These are phyloP conservation scores for Scheffersomyces ergatensis DNA, from an alignment of 805 yeast genomes.

Conservation along the genomic window DNA sequence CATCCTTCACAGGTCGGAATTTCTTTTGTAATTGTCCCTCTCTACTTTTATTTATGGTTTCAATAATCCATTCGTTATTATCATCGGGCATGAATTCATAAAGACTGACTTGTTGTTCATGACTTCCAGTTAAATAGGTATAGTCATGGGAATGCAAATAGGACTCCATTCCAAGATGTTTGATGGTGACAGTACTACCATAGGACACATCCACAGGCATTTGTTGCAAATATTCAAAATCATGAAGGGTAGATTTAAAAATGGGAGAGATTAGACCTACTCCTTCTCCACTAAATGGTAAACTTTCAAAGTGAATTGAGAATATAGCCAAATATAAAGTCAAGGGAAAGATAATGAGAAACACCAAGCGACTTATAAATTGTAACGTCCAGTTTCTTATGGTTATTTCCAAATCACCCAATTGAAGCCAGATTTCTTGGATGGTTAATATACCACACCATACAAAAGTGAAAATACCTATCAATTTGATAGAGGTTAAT, in stretches of 20 bases:
- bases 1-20: slow-evolving; percentile 44
- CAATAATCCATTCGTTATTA: slow-evolving; percentile 76
- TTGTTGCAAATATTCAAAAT: slow-evolving; percentile 29
- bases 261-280: slow-evolving; percentile 62
- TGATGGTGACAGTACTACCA: slow-evolving; percentile 70
- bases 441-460: slow-evolving; percentile 58
- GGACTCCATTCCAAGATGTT: slow-evolving; percentile 69
- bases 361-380: slow-evolving; percentile 33
- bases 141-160: slow-evolving; percentile 78
- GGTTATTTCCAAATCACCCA: slow-evolving; percentile 64
- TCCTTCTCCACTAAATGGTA: slow-evolving; percentile 54
- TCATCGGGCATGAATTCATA: slow-evolving; percentile 56
- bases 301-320: slow-evolving; percentile 50
- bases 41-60: slow-evolving; percentile 32
- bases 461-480: slow-evolving; percentile 63
- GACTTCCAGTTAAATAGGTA: slow-evolving; percentile 62
- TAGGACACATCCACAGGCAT: slow-evolving; percentile 65
- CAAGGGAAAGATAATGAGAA: slow-evolving; percentile 54
- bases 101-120: slow-evolving; percentile 78
- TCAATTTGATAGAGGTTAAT: slow-evolving; percentile 62
- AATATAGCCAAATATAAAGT: slow-evolving; percentile 57
- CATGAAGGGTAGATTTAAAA: slow-evolving; percentile 59
- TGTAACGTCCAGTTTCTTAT: slow-evolving; percentile 37
- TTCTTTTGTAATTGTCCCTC: slow-evolving; percentile 38
- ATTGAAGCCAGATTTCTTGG: slow-evolving; percentile 59